Conservation (phyloP, 306 rosid genomes). For the Cyamopsis tetragonoloba region DNA sequence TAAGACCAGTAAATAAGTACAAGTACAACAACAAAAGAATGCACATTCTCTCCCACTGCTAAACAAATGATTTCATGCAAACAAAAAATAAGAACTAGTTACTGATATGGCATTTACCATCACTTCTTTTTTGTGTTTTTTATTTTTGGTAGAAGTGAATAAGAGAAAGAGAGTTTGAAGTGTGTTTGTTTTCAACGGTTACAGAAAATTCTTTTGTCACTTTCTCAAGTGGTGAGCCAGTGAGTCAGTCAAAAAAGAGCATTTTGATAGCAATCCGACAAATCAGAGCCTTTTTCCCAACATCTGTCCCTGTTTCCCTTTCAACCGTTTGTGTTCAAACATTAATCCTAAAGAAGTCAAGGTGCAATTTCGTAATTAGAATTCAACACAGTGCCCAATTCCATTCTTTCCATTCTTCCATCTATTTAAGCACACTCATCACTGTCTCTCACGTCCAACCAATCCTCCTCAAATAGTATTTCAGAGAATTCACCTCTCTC, state of each 20-base stretch:
- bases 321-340: constrained; percentile 62
- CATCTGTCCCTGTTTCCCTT: constrained; percentile 70
- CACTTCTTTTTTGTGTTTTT: background rate
- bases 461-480: constrained; percentile 32
- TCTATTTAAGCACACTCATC: constrained; percentile 54
- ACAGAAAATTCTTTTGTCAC: constrained; percentile 40
- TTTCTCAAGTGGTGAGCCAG: constrained; percentile 35
- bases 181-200: constrained; percentile 52
- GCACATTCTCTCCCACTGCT: too few species aligned
- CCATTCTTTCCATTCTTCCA: background rate
- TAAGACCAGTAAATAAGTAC: background rate
- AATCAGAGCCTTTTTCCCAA: constrained; percentile 67
- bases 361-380: constrained; percentile 62
- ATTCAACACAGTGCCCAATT: constrained; percentile 30
- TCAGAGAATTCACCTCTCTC: constrained; percentile 13
- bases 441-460: constrained; percentile 38
- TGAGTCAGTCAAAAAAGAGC: constrained; percentile 64
- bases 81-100: too few species aligned
- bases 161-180: constrained; percentile 33
- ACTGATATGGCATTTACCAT: background rate
- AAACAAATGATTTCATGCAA: too few species aligned
- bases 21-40: background rate
- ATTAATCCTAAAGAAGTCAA: constrained; percentile 44
- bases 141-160: background rate
- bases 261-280: constrained; percentile 71